Conservation (phyloP, 257 asterid genomes). For the Solanum arcanum region DNA sequence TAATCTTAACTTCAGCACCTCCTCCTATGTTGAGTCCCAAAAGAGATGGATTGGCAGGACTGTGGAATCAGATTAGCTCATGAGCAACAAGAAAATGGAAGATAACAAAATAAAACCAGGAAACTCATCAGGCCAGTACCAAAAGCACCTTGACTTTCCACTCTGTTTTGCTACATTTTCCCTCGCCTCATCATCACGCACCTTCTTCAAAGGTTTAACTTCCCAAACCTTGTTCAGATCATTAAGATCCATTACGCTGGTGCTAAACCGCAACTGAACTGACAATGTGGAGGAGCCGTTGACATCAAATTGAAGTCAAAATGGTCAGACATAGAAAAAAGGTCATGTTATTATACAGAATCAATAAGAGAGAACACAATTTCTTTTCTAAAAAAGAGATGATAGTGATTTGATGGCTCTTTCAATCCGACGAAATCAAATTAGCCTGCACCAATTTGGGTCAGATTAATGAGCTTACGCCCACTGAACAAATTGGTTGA, state of each 20-base stretch:
- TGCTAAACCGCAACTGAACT: constrained; percentile 3
- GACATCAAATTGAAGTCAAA: not conserved
- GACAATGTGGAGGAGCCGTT: not conserved
- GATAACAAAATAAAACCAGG: no score
- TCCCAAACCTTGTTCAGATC: constrained; percentile 92
- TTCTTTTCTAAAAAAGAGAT: no score
- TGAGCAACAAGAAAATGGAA: not conserved
- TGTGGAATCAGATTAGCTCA: constrained; percentile 20
- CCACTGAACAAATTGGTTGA: no score
- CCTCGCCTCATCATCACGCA: constrained; percentile 59
- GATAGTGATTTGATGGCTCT: no score
- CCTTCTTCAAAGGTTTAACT: constrained; percentile 49
- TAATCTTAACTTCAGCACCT: constrained; percentile 67
- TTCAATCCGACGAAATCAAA: no score
- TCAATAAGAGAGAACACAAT: not conserved
- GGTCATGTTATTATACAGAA: not conserved
- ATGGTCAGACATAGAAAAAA: not conserved
- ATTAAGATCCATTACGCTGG: constrained; percentile 47
- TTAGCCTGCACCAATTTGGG: no score
- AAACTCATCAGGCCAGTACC: constrained; percentile 20
- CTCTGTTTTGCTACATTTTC: constrained; percentile 65
- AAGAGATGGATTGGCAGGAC: constrained; percentile 62
- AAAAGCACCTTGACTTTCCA: constrained; percentile 69
- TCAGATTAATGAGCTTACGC: no score
- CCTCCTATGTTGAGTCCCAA: constrained; percentile 69